phyloP scores from a whole-genome alignment of 1,284 basidiomycete genomes.

The Malassezia vespertilionis region DNA sequence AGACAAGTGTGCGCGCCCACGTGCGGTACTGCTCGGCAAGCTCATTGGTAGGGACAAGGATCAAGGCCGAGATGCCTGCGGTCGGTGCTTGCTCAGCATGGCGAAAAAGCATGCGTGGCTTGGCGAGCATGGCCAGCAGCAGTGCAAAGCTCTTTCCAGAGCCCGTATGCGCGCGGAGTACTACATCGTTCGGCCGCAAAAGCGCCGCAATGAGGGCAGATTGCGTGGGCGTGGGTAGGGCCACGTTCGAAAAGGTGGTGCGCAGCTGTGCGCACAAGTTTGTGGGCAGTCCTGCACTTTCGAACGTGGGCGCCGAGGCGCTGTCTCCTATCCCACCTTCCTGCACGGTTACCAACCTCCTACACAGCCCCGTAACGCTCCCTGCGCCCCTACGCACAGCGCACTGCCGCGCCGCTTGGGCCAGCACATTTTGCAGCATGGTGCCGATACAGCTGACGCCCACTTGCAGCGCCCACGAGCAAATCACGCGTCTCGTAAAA shows the following conservation, averaged over 20 bases:
- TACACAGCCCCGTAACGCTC: too few relatives aligned
- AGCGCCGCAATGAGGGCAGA: constrained; percentile 30
- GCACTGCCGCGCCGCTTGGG: too few relatives aligned
- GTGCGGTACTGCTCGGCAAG: constrained; percentile 37
- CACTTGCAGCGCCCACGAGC: too few relatives aligned
- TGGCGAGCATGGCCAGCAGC: constrained; percentile 36
- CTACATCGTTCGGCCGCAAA: constrained; percentile 30
- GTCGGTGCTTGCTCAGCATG: not conserved
- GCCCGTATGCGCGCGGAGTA: constrained; percentile 42
- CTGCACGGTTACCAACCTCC: too few relatives aligned
- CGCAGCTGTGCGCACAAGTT: constrained; percentile 27
- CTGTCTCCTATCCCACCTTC: too few relatives aligned
- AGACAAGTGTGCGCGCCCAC: constrained; percentile 35
- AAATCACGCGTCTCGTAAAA: too few relatives aligned
- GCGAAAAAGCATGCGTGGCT: constrained; percentile 38
- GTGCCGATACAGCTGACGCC: too few relatives aligned
- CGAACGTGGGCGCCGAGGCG: too few relatives aligned
- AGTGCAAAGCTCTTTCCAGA: constrained; percentile 42
- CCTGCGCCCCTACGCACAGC: too few relatives aligned
- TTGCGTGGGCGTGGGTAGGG: constrained; percentile 35
- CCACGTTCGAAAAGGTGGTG: constrained; percentile 26
- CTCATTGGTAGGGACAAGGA: constrained; percentile 43
- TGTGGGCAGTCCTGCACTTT: constrained; percentile 26
- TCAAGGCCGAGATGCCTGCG: constrained; percentile 29
- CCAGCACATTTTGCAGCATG: too few relatives aligned